phyloP scores from a whole-genome alignment of 2,329 filamentous ascomycete species.

The Coleophoma crateriformis region DNA sequence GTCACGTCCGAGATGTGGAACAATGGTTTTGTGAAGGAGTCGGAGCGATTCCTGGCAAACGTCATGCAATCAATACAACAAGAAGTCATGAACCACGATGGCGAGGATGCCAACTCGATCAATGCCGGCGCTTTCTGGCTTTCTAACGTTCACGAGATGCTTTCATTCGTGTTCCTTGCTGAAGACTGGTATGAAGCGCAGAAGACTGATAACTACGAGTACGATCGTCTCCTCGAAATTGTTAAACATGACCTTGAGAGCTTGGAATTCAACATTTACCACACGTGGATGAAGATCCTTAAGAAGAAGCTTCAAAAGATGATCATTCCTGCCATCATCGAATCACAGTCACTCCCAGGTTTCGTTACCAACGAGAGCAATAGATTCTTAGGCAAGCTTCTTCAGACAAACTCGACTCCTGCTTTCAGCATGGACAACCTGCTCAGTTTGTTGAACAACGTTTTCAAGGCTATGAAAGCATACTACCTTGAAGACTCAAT shows the following conservation, averaged over 20 bases:
- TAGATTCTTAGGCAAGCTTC: conserved; percentile 93
- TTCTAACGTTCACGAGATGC: conserved; percentile 98
- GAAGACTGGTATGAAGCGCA: conserved; percentile 99
- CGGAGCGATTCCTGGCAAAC: conserved; percentile 95
- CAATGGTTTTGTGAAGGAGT: conserved; percentile 99
- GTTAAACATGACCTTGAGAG: conserved; percentile 99
- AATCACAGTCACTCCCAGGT: conserved; percentile 94
- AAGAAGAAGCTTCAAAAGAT: conserved; percentile 99
- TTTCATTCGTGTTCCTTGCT: conserved; percentile 97
- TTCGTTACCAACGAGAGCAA: conserved; percentile 99
- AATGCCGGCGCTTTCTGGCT: conserved; percentile 98
- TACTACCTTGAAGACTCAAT: conserved; percentile 97
- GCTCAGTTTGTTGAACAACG: conserved; percentile 89
- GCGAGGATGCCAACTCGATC: conserved; percentile 74
- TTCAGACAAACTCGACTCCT: conserved; percentile 82
- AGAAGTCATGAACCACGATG: conserved; percentile 98
- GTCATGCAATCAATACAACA: conserved; percentile 99
- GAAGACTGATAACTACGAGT: conserved; percentile 99
- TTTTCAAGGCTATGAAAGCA: conserved; percentile 97
- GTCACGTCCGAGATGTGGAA: conserved; percentile 99
- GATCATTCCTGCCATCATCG: conserved; percentile 98
- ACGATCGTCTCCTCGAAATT: conserved; percentile 93
- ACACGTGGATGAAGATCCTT: conserved; percentile 99
- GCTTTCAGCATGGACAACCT: conserved; percentile 99
- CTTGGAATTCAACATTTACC: conserved; percentile 99